Conservation (phyloP, 2,329 filamentous ascomycete species). For the Keithomyces neogunnii region DNA sequence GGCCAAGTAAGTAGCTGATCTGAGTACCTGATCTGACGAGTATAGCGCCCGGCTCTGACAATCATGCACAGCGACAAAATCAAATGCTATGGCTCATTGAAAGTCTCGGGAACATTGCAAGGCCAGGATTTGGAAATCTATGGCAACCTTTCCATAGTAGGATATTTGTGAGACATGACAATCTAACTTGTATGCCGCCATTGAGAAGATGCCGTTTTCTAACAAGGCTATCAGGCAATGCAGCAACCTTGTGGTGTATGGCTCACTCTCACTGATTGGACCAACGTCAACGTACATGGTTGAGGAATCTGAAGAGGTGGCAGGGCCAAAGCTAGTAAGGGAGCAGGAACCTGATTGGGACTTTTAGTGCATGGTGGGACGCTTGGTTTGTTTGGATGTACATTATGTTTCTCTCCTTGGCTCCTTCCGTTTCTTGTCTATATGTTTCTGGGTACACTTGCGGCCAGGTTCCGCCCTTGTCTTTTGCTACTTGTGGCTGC, state of each 20-base stretch:
- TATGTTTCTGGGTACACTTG: background rate
- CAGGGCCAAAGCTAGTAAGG: constrained; percentile 33
- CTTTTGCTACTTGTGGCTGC: background rate
- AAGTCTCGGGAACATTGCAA: constrained; percentile 32
- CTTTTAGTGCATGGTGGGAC: constrained; percentile 11
- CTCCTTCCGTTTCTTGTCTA: background rate
- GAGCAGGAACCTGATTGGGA: constrained; percentile 34
- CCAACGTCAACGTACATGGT: constrained; percentile 33
- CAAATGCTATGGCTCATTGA: constrained; percentile 38
- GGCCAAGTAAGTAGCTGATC: constrained; percentile 22
- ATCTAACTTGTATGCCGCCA: background rate
- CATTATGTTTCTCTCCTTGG: background rate
- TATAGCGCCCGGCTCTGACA: constrained; percentile 8
- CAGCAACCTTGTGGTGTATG: constrained; percentile 34
- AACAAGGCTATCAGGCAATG: constrained; percentile 25
- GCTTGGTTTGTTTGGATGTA: background rate
- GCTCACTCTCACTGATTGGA: constrained; percentile 37
- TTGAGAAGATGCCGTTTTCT: background rate
- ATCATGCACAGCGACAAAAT: constrained; percentile 29
- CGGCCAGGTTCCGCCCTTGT: background rate
- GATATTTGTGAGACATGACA: constrained; percentile 29
- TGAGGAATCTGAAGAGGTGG: constrained; percentile 32
- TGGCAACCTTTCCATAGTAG: constrained; percentile 35
- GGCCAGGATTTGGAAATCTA: constrained; percentile 37
- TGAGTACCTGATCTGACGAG: constrained; percentile 9